Evolutionary conservation across 768 basidiomycete genomes (phyloP), one percentile per base, ranked within the genome.

Genomic region (Floccularia luteovirens): DNA sequence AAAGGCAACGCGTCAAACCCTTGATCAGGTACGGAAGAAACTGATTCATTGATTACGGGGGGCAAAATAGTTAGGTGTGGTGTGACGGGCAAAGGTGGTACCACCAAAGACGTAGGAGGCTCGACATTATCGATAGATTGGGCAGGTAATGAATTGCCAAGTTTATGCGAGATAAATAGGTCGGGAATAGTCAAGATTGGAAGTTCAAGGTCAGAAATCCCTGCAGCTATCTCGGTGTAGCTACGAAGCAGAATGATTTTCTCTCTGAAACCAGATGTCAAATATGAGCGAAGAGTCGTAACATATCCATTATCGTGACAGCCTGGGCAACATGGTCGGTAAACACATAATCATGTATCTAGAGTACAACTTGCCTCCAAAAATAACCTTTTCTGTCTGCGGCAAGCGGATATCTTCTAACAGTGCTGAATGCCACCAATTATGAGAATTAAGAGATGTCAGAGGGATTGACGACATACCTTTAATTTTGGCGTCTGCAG

Each of bases 221-320:
- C 77, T 28, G 64, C 53, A 13, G 81, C 81, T 52, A 79, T 68
- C 10, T 81, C 74, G 28, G 64, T 55, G 55, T 82, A 82, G 41
- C 79, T 70, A 60, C 70, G 75, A 36, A 86, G 65, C 24, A 85
- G 66, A 43, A 78, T 67, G 45, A 85, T 63, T 60, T 82, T 86
- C 41, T 77, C 62, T 46, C 71, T 70, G 49, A 70, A 74, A 23
- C 82, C 80, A 22, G 75, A 71, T 31, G 82, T 82, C 39, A 80
- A 73, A 37, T 79, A 71, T 14, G 79, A 75, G 34, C 72, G 72
- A 39, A 86, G 70, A 42, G 66, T 69, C 19, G 74, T 70, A 37
- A 73, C 68, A 60, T 86, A 85, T 48, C 83, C 82, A 60, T 76
- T 77, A 59, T 85, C 82, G 54, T 85, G 83, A 51, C 77, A 79